Evolutionary conservation across 306 rosid species (phyloP), one percentile per base, ranked within the genome.

Genomic region (Rosa lucieae): DNA sequence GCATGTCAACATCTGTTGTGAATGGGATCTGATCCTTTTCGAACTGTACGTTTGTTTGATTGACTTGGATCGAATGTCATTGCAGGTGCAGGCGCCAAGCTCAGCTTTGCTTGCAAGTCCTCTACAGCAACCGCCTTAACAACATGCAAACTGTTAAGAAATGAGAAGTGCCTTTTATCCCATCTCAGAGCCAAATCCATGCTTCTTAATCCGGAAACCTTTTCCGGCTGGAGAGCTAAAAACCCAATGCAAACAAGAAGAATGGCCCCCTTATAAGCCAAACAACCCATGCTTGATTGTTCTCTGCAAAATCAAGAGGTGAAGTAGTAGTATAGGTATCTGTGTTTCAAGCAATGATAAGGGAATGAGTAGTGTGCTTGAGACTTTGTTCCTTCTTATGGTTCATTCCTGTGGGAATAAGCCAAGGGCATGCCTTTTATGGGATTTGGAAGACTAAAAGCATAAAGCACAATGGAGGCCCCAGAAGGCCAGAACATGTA

Each of bases 1-100:
- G 79, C 81, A 53, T 79, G 77, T 93, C 86, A 95, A 55, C 94
- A 8, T 85, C 92, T 90, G 84, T 95, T 95, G 84, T 95, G 98
- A 87, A 95, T 95, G 29, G 99, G 99, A 78, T 95, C 96, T 37
- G 99, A 90, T 52, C 99, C 99, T 81, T 81, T 85, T 70, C 84
- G 62, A 68, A 91, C 89, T 58, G 91, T 68, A 80, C 99, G 85
- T 73, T 95, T 92, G 87, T 91, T 85, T 40, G 94, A 90, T 70
- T 88, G 94, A 75, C 85, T 86, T 26, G 90, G 91, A 89, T 92
- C 91, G 26, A 90, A 88, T 21, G 82, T 82, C 79, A 85, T 49
- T 39, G 89, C 85, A 76, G 98, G 92, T 1, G 94, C 86, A 76
- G 98, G 97, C 40, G 98, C 97, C 81, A 88, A 78, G 72, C 69